Conservation (phyloP, 2,329 filamentous ascomycete species). For the Stachybotrys chlorohalonatus region DNA sequence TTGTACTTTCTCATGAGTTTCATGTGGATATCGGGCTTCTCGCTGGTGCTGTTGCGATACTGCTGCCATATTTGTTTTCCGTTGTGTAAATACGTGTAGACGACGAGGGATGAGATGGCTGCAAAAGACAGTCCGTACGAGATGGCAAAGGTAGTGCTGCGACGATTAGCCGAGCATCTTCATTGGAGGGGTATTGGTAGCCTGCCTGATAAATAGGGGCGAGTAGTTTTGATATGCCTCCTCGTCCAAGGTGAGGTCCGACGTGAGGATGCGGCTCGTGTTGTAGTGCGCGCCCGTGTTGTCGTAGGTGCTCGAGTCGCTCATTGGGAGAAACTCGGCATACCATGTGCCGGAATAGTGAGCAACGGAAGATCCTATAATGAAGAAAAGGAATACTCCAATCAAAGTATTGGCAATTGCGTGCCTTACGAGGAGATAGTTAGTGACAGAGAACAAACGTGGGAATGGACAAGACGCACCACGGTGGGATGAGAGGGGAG, state of each 20-base stretch:
- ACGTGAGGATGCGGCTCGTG: conserved; percentile 51
- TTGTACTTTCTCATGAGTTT: conserved; percentile 54
- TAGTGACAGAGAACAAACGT: neutral
- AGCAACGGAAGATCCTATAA: conserved; percentile 47
- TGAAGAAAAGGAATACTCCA: conserved; percentile 56
- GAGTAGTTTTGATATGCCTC: conserved; percentile 59
- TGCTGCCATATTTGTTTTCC: conserved; percentile 57
- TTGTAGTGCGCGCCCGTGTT: conserved; percentile 59
- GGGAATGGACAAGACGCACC: conserved; percentile 28
- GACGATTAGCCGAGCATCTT: neutral
- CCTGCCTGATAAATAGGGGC: conserved; percentile 52
- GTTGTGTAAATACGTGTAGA: conserved; percentile 59
- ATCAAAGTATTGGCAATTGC: conserved; percentile 66
- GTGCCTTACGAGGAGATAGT: conserved; percentile 32
- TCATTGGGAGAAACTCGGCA: conserved; percentile 56
- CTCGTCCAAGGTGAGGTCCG: conserved; percentile 53
- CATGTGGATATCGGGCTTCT: conserved; percentile 57
- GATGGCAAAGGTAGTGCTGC: conserved; percentile 60
- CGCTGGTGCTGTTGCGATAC: conserved; percentile 47
- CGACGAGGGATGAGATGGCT: conserved; percentile 58
- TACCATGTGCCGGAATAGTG: conserved; percentile 62
- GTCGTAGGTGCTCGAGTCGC: conserved; percentile 61
- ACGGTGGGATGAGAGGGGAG: conserved; percentile 61
- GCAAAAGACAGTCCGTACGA: conserved; percentile 66
- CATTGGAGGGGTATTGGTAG: neutral